Base-by-base conservation (phyloP, 192 early-diverging fungal species). In the Coemansia sp. region DNA sequence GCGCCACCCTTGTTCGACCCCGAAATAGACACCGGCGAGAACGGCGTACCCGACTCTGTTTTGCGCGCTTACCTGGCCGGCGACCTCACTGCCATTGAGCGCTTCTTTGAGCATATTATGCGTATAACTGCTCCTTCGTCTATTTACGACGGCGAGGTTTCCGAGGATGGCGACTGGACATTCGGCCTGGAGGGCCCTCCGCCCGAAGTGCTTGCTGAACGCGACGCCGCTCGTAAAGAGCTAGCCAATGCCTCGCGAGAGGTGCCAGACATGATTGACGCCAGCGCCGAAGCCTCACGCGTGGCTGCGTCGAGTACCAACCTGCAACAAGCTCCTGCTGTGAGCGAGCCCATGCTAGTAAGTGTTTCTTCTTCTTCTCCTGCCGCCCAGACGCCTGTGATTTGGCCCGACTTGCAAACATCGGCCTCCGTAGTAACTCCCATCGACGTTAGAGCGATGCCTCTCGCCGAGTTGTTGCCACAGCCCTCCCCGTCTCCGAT, bases 61-160 rank as follows among this genome's bases (percentile, higher is more conserved):
- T 49, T 82, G 35, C 74, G 64, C 0, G 79, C 79, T 10, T 82
- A 76, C 56, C 42, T 82, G 65, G 74, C 70, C 9, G 79, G 79
- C 36, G 79, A 82, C 17, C 35, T 70, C 4, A 73, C 63, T 7
- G 79, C 79, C 1, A 69, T 82, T 27, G 79, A 82, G 67, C 74
- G 79, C 15, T 82, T 76, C 57, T 82, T 82, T 53, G 74, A 72
- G 41, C 70, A 82, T 46, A 75, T 82, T 29, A 82, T 82, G 79
- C 62, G 49, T 1, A 64, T 82, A 10, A 82, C 79, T 0, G 60
- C 70, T 11, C 79, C 79, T 2, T 54, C 74, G 15, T 76, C 79
- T 0, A 46, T 82, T n/a, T 76, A 70, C n/a, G 79, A 76, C 6
- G 73, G 64, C 42, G 70, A 73, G 1, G 35, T 56, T 1, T 69